Conservation (phyloP, 2,329 filamentous ascomycete species). For the Malbranchea zuffiana region DNA sequence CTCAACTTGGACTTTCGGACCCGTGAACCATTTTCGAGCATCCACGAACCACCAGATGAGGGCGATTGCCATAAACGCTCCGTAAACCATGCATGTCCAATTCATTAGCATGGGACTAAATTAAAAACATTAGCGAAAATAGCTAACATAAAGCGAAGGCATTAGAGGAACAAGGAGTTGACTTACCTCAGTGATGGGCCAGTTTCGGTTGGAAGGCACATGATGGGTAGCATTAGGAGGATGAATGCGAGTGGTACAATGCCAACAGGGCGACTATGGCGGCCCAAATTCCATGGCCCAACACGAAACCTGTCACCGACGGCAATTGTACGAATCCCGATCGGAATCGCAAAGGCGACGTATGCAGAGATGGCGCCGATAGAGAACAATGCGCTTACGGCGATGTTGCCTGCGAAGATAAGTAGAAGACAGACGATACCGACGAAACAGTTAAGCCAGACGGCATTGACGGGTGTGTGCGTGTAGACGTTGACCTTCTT, state of each 20-base stretch:
- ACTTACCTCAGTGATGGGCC: constrained; percentile 43
- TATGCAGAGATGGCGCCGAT: constrained; percentile 60
- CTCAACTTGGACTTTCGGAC: constrained; percentile 57
- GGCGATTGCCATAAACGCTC: constrained; percentile 50
- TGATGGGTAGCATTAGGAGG: constrained; percentile 54
- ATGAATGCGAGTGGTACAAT: constrained; percentile 49
- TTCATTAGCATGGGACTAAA: constrained; percentile 48
- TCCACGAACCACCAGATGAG: constrained; percentile 53
- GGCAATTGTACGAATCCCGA: constrained; percentile 35
- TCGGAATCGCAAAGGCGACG: constrained; percentile 39
- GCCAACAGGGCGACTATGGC: constrained; percentile 48
- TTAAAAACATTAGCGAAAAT: constrained; percentile 7
- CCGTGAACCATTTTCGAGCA: constrained; percentile 59
- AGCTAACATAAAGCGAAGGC: constrained; percentile 3
- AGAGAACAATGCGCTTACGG: constrained; percentile 58
- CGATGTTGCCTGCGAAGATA: constrained; percentile 52
- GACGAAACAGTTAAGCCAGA: constrained; percentile 53
- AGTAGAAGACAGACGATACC: constrained; percentile 52
- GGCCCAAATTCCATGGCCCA: constrained; percentile 59
- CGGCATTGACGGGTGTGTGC: constrained; percentile 57
- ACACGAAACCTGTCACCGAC: constrained; percentile 53
- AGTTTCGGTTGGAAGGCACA: constrained; percentile 52
- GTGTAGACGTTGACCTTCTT: constrained; percentile 51
- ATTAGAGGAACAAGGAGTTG: neutral
- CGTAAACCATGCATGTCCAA: constrained; percentile 58